Evolutionary conservation across 2,329 filamentous ascomycete species (phyloP), one percentile per base, ranked within the genome.

Genomic region (Fusarium tricinctum): DNA sequence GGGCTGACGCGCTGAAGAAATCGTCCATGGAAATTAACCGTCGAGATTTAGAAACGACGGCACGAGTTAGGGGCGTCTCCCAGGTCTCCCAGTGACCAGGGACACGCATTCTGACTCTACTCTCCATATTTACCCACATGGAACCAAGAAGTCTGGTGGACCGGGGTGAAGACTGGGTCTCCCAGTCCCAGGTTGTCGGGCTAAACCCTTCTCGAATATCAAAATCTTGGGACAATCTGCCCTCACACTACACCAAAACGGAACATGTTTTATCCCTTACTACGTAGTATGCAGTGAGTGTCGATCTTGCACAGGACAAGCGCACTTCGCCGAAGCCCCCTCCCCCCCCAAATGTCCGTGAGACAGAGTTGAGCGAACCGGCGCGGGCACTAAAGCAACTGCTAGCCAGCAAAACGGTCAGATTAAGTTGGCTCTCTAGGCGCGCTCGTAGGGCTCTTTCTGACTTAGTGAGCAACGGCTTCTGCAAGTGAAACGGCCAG

Each of bases 271-370:
- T 35, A 48, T 52, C 40, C 54, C 63, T 48, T 26, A n/a, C n/a
- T n/a, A n/a, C n/a, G n/a, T n/a, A n/a, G n/a, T n/a, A 10, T 26
- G 26, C 7, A 26, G 23, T 33, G 43, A 10, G n/a, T 20, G 22
- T 30, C 42, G 63, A 66, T 66, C 63, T 66, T 66, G 42, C 38
- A 66, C 61, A 14, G 49, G 50, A 66, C 42, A 12, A 53, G 63
- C n/a, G 13, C 45, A 19, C 19, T 39, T 43, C 28, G 45, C 50
- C 61, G 63, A 56, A n/a, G 10, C 3, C 10, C 28, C 26, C 7
- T 10, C 9, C 26, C 22, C 22, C 22, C 22, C 10, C 35, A 5
- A n/a, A 38, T n/a, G 35, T 38, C 35, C 17, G 35, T 38, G 35
- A 38, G 35, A 38, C 35, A 38, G 9, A n/a, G 17, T 38, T 38